Conservation (phyloP, 1,284 basidiomycete genomes). For the Erythrobasidium hasegawianum region DNA sequence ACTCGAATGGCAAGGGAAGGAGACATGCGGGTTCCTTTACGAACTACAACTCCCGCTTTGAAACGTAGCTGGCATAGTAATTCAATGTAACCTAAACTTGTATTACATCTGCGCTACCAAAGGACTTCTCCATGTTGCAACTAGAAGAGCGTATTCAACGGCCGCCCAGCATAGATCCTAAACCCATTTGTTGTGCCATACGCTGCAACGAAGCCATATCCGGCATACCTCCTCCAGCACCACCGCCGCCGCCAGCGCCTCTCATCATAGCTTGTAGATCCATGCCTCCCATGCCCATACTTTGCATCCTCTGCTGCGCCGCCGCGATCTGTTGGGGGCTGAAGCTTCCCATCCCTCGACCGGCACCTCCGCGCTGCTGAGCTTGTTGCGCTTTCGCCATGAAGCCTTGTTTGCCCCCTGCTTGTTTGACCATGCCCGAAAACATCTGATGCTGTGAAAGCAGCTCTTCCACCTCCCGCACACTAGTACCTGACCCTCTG, state of each 20-base stretch:
- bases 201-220: slow-evolving; percentile 42
- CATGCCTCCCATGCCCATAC: slow-evolving; percentile 36
- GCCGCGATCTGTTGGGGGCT: slow-evolving; percentile 77
- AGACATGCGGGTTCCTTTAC: slow-evolving; percentile 26
- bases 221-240: slow-evolving; percentile 48
- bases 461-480: slow-evolving; percentile 94
- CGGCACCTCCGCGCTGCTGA: slow-evolving; percentile 76
- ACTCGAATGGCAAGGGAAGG: slow-evolving; percentile 1
- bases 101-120: too few species aligned
- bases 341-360: slow-evolving; percentile 80
- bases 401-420: slow-evolving; percentile 94
- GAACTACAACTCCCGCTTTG: slow-evolving; percentile 10
- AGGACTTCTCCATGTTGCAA: too few species aligned
- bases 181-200: slow-evolving; percentile 20
- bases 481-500: slow-evolving; percentile 87
- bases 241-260: slow-evolving; percentile 43
- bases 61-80: background rate
- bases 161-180: slow-evolving; percentile 24
- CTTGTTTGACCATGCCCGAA: slow-evolving; percentile 94
- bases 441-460: slow-evolving; percentile 95
- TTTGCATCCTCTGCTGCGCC: slow-evolving; percentile 66
- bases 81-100: too few species aligned
- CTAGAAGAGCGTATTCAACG: background rate
- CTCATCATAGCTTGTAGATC: slow-evolving; percentile 37
- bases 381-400: slow-evolving; percentile 84